These are phyloP conservation scores for Neonectria punicea DNA, from an alignment of 2,329 filamentous ascomycete species.

Conservation along the genomic window DNA sequence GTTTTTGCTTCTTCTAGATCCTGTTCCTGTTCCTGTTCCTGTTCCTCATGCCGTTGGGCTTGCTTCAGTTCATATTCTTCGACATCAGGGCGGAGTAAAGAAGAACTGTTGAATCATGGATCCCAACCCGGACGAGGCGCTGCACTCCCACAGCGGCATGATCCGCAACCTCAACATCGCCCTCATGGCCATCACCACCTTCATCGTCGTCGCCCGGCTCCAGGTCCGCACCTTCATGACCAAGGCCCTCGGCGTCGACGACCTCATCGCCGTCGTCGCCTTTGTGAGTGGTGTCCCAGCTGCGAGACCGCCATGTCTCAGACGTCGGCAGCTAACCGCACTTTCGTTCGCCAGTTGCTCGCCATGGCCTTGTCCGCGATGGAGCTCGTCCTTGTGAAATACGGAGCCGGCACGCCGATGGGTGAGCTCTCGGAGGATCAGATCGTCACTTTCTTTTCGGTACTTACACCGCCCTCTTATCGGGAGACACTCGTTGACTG, in stretches of 20 bases:
- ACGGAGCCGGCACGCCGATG: conserved; percentile 33
- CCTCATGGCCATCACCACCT: conserved; percentile 32
- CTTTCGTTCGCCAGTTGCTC: conserved; percentile 18
- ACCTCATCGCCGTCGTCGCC: conserved; percentile 33
- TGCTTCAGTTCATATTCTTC: neutral
- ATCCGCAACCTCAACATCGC: conserved; percentile 34
- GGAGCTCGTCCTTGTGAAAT: conserved; percentile 29
- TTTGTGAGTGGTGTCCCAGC: conserved; percentile 26
- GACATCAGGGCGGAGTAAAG: neutral
- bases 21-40: too few species aligned
- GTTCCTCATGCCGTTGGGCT: neutral
- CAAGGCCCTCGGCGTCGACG: conserved; percentile 36
- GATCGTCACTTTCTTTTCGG: conserved; percentile 30
- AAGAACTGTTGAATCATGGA: conserved; percentile 5
- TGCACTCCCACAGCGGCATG: conserved; percentile 20
- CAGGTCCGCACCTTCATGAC: conserved; percentile 35
- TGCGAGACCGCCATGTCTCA: neutral
- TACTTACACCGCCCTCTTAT: conserved; percentile 4
- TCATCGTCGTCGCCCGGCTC: conserved; percentile 32
- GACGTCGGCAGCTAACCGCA: conserved; percentile 6
- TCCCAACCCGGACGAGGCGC: neutral
- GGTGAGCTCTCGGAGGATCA: conserved; percentile 24
- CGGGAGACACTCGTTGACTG: neutral
- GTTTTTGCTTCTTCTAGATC: neutral
- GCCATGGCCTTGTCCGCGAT: conserved; percentile 26